Evolutionary conservation across 2,329 filamentous ascomycete species (phyloP), one percentile per base, ranked within the genome.

Genomic region (Ophidiomyces ophidiicola): DNA sequence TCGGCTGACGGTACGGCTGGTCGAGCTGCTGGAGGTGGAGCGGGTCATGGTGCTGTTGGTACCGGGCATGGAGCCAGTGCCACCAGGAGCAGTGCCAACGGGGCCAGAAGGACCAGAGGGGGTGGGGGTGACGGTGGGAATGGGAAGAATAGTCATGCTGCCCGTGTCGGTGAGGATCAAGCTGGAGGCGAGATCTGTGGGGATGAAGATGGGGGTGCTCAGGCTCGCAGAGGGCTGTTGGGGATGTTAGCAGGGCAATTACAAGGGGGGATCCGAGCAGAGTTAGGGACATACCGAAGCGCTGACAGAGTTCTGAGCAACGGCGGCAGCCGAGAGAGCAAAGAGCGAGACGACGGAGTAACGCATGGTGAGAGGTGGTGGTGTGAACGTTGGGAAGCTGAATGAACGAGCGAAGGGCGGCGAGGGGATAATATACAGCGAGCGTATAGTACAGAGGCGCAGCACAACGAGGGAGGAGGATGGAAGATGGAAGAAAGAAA

Each of bases 121-220:
- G 6, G 25, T 14, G 21, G 21, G 17, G 35, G 29, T 41, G 15
- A 21, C 26, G 25, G 39, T 39, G 25, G 39, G 35, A 25, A 36
- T 18, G 32, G 43, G 39, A 32, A 38, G 28, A 31, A 33, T 33
- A 28, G 35, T 39, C 25, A 42, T 35, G 35, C 29, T 42, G 30
- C 35, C 36, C 6, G 39, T 39, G 15, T 30, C 25, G 19, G 35
- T 20, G 28, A 34, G 25, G 10, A 43, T 47, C 19, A 48, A 47
- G 37, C 39, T 35, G 25, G 47, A 47, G 44, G 41, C 46, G 32
- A 48, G 49, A 36, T 44, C 45, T 20, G 50, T 46, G 23, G 47
- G 41, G 39, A 51, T 46, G 30, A 48, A 48, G 40, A 46, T 47
- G 32, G 57, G 49, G 5, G 50, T 41, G 35, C 44, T 44, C 19